Percentiles rank a stretch among this genome's conserved stretches.
Conservation (phyloP, 805 yeast genomes). For the Cyberlindnera maritima region DNA sequence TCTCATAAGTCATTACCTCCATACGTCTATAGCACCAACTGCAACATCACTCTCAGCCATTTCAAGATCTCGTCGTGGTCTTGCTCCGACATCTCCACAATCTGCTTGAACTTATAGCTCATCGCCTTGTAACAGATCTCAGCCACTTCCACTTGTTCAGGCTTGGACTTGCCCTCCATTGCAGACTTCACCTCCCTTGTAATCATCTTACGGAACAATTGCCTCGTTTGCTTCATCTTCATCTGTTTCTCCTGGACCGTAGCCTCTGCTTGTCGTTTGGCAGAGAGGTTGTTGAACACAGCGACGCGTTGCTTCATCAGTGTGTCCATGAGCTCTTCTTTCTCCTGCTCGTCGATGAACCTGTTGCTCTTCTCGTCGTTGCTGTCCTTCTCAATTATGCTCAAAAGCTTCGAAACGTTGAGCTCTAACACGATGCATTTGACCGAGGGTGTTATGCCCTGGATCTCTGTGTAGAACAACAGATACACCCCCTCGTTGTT, state of each 20-base stretch:
- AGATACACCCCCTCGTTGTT: constrained; percentile 11
- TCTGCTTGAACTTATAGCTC: constrained; percentile 19
- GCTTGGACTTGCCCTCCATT: constrained; percentile 15
- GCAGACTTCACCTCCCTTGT: constrained; percentile 16
- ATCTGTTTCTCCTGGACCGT: constrained; percentile 21
- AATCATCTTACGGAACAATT: constrained; percentile 18
- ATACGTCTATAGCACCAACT: constrained; percentile 13
- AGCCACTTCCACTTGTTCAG: constrained; percentile 23
- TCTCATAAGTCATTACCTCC: not conserved
- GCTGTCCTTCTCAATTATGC: constrained; percentile 5
- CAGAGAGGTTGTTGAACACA: constrained; percentile 16
- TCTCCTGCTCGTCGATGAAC: constrained; percentile 25
- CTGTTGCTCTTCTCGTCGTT: not conserved
- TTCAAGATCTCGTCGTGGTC: constrained; percentile 14
- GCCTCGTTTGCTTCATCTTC: constrained; percentile 14
- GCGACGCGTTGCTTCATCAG: constrained; percentile 17
- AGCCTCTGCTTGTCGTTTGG: constrained; percentile 19
- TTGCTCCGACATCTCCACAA: constrained; percentile 9
- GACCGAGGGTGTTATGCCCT: constrained; percentile 8
- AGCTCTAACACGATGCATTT: constrained; percentile 23
- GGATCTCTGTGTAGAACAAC: constrained; percentile 22
- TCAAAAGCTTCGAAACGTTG: constrained; percentile 8
- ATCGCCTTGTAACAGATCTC: constrained; percentile 26
- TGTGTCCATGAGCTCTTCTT: constrained; percentile 27
- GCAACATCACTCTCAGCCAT: constrained; percentile 22